Conservation (phyloP, 805 yeast genomes). For the Cyberlindnera japonica region DNA sequence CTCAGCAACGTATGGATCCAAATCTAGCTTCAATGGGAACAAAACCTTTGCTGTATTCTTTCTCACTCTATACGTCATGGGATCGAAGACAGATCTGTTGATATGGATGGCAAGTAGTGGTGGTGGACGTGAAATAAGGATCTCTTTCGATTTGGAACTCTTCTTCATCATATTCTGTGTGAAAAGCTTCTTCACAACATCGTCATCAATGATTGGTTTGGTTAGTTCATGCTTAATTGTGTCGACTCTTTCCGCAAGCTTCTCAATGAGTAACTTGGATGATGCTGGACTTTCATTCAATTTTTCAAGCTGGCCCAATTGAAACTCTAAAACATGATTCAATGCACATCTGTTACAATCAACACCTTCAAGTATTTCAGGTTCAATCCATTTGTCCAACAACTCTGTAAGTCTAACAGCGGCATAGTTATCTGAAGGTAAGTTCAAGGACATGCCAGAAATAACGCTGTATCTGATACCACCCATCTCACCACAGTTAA, state of each 20-base stretch:
- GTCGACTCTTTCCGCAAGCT: conserved; percentile 43
- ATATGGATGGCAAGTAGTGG: conserved; percentile 81
- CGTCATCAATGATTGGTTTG: conserved; percentile 74
- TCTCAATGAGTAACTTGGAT: conserved; percentile 28
- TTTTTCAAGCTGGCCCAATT: conserved; percentile 36
- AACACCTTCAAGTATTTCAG: conserved; percentile 89
- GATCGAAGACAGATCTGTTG: conserved; percentile 91
- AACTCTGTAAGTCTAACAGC: conserved; percentile 47
- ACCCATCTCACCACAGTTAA: conserved; percentile 89
- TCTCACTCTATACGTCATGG: conserved; percentile 73
- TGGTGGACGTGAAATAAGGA: conserved; percentile 75
- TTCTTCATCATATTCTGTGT: conserved; percentile 71
- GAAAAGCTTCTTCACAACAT: conserved; percentile 66
- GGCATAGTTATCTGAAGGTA: conserved; percentile 49
- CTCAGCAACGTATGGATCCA: conserved; percentile 66
- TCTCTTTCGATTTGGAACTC: conserved; percentile 81
- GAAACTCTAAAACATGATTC: conserved; percentile 50
- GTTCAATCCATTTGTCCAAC: conserved; percentile 62
- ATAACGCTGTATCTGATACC: conserved; percentile 82
- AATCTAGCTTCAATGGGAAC: conserved; percentile 66
- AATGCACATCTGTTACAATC: conserved; percentile 93
- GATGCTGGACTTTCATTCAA: conserved; percentile 23
- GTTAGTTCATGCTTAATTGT: conserved; percentile 51
- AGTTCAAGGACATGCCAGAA: conserved; percentile 67
- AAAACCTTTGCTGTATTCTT: conserved; percentile 82